Base-by-base conservation (phyloP, 1,284 basidiomycete genomes). In the Sanghuangporus weigelae region DNA sequence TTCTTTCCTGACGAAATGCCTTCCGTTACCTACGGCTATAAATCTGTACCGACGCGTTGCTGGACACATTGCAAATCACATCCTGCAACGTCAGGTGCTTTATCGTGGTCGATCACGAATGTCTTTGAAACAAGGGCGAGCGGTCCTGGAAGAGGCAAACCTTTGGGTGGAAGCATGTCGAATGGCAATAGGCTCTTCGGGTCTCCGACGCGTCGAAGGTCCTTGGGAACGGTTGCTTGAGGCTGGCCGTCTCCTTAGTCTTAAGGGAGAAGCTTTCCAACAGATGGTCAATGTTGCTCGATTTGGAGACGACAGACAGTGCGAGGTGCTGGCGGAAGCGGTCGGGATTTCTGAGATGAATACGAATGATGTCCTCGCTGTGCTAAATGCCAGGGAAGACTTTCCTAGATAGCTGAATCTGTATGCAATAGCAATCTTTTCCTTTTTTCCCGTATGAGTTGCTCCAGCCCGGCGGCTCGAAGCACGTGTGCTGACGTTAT, bases 141-240 rank as follows among this genome's bases (percentile, higher is more conserved):
- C 75, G 11, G 80, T 94, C 21, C 78, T 78, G 36, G 80, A 82
- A 0, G 92, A 95, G 73, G 85, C 87, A 65, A 83, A 87, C 67
- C 78, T 93, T 19, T 95, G 92, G 92, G 81, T 86, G 1, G 86
- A 92, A 71, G 88, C 89, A 1, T 90, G 86, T 63, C 80, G 83
- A 44, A 75, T 78, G 26, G 86, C 84, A 1, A 73, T 92, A 58
- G 79, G 76, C 38, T 75, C 11, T 75, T 76, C 63, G 77, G 57
- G 57, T 26, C 49, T 77, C 42, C 70, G 75, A 31, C 78, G 84
- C 12, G 77, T 84, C 4, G 86, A 90, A 70, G 81, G 80, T 0
- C 89, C 92, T 2, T 95, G 93, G 93, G 75, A 80, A 62, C 80
- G 80, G 55, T 76, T 95, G 42, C 72, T 87, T 10, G 84, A 89